phyloP scores from a whole-genome alignment of 2,329 filamentous ascomycete species.

The Alternaria brassicicola region DNA sequence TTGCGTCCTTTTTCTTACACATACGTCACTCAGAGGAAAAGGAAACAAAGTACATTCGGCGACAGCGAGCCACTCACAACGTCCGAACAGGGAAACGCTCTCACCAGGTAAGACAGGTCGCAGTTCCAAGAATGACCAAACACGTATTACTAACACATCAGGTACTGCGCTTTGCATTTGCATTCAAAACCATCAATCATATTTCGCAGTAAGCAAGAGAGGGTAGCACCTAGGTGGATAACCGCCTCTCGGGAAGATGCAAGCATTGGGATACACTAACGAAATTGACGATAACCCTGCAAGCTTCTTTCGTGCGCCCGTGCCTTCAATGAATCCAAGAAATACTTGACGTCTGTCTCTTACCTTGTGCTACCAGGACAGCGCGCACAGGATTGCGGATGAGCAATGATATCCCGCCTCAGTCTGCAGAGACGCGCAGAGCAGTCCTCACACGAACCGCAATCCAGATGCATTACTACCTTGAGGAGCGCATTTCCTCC shows the following conservation, averaged over 20 bases:
- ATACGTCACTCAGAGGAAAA: neutral
- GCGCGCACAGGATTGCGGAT: neutral
- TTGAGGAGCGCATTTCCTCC: neutral
- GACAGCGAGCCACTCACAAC: neutral
- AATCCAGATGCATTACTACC: neutral
- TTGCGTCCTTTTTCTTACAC: neutral
- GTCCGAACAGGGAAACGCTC: neutral
- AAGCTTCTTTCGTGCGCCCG: neutral
- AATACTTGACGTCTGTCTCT: neutral
- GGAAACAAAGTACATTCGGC: neutral
- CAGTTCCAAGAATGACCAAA: neutral
- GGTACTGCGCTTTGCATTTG: neutral
- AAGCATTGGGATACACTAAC: neutral
- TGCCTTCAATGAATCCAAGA: neutral
- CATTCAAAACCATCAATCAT: neutral
- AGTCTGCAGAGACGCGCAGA: neutral
- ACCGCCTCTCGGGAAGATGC: neutral
- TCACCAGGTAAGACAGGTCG: neutral
- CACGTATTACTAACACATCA: neutral
- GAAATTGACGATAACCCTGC: neutral
- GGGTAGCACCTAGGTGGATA: neutral
- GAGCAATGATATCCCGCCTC: neutral
- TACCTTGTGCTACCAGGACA: neutral
- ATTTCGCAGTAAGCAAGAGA: neutral
- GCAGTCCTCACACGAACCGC: neutral